Evolutionary conservation across 352 stramenopile genomes (phyloP), one percentile per base, ranked within the genome.

Genomic region (Phytophthora foliorum): DNA sequence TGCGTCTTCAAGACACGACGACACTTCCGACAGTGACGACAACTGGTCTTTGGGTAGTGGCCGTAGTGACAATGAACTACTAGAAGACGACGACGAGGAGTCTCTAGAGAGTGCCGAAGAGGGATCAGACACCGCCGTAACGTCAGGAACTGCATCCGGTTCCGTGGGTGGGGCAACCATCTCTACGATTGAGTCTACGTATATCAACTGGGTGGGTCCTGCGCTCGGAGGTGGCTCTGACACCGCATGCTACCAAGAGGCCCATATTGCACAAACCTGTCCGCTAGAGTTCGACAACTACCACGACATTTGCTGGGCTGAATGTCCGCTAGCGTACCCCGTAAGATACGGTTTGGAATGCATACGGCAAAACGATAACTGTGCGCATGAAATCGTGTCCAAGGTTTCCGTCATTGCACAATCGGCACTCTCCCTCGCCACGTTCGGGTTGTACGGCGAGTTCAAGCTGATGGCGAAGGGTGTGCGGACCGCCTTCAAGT

Each of bases 261-360:
- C 73, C n/a, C 69, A 76, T 17, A 41, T 75, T 36, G 66, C 57
- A 7, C 63, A 78, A 24, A 45, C 38, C 0, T 80, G 73, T 27
- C 69, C 73, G 11, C 38, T 62, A 7, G 63, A 61, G 10, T 80
- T 59, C 32, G 63, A 71, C 11, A 56, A 67, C 25, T 42, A 68
- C 16, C 36, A 60, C 19, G 69, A 32, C 4, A 76, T 57, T 32
- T 81, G 73, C 59, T 81, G 73, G 73, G 69, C 69, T 2, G 39
- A 79, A 41, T 82, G 74, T 31, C 74, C 74, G 4, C 44, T 82
- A 14, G 36, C 69, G 14, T 82, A 80, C 24, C 74, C 74, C 3
- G 71, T 82, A 1, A 48, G 68, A 24, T 82, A 71, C 42, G 74
- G 67, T 46, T 69, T 77, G 61, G 67, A 82, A 42, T 82, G 74